phyloP scores from a whole-genome alignment of 495 filamentous ascomycete genomes.

The Penicillium canescens region DNA sequence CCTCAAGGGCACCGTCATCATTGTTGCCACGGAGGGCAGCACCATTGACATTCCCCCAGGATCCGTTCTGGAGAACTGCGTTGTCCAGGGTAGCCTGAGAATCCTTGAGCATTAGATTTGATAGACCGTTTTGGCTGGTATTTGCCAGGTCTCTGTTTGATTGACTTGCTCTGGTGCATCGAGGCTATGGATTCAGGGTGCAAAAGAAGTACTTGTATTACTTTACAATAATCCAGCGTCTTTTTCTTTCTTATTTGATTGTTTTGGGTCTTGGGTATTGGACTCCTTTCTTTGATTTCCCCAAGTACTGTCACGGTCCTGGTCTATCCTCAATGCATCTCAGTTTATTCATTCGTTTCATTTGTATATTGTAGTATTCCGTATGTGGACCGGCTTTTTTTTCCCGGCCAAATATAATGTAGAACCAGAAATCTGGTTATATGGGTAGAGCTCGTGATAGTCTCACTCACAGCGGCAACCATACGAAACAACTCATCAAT shows the following conservation, averaged over 20 bases:
- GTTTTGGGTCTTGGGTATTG: constrained; percentile 12
- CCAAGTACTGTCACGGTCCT: constrained; percentile 16
- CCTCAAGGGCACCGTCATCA: constrained; percentile 99
- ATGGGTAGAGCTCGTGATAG: too few species aligned
- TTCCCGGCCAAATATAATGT: too few species aligned
- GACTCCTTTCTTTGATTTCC: constrained; percentile 12
- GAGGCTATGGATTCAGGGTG: constrained; percentile 31
- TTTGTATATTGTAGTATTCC: too few species aligned
- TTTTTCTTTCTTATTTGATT: constrained; percentile 14
- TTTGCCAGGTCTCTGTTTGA: constrained; percentile 3
- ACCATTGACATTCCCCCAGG: constrained; percentile 98
- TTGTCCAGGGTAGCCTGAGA: constrained; percentile 96
- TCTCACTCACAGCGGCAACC: too few species aligned
- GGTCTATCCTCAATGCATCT: constrained; percentile 12
- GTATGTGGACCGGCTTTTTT: too few species aligned
- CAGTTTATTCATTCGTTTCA: neutral
- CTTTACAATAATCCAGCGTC: constrained; percentile 36
- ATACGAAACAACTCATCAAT: too few species aligned
- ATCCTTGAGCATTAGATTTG: constrained; percentile 80
- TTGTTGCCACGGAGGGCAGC: constrained; percentile 95
- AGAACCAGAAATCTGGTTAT: too few species aligned
- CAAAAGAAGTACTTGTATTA: constrained; percentile 34
- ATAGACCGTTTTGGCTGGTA: too few species aligned
- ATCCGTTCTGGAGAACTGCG: constrained; percentile 96
- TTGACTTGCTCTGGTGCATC: constrained; percentile 28